phyloP scores from a whole-genome alignment of 2,329 filamentous ascomycete species.

The Pseudodiploospora longispora region DNA sequence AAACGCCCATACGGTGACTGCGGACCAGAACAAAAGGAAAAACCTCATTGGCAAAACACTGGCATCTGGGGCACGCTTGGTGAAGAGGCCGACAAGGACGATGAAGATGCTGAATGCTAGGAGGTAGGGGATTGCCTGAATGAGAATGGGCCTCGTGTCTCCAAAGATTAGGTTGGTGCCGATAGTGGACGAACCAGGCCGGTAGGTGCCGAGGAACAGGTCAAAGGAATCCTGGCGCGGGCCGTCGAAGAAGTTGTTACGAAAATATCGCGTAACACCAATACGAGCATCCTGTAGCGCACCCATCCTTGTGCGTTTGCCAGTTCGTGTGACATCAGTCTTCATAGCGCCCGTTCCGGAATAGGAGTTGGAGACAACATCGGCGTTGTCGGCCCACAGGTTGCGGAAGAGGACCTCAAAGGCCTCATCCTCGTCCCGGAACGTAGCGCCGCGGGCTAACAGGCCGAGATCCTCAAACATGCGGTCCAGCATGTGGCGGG shows the following conservation, averaged over 20 bases:
- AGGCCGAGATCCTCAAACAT: conserved; percentile 82
- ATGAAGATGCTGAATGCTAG: conserved; percentile 81
- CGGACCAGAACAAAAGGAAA: conserved; percentile 71
- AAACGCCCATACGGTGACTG: conserved; percentile 60
- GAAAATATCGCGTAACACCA: conserved; percentile 78
- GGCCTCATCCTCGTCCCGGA: conserved; percentile 63
- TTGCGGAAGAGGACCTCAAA: conserved; percentile 95
- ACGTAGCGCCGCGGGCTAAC: conserved; percentile 65
- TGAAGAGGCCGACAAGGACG: conserved; percentile 65
- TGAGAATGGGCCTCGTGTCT: conserved; percentile 75
- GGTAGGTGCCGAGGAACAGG: conserved; percentile 81
- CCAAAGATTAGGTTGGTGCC: conserved; percentile 69
- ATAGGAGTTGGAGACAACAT: conserved; percentile 86
- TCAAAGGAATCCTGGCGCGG: conserved; percentile 94
- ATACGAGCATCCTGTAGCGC: conserved; percentile 82
- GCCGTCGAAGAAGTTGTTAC: conserved; percentile 92
- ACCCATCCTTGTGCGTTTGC: conserved; percentile 76
- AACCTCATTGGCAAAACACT: conserved; percentile 73
- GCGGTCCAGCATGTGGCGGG: conserved; percentile 77
- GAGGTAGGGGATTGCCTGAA: conserved; percentile 91
- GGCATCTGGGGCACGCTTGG: conserved; percentile 61
- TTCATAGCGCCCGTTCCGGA: conserved; percentile 96
- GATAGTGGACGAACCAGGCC: conserved; percentile 62
- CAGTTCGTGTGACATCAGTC: conserved; percentile 94
- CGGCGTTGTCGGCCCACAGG: conserved; percentile 96